A percentile compares a stretch with the other conserved stretches of the same genome.
Evolutionary conservation across 306 rosid species (phyloP).

Genomic region (Vachellia collinsii): DNA sequence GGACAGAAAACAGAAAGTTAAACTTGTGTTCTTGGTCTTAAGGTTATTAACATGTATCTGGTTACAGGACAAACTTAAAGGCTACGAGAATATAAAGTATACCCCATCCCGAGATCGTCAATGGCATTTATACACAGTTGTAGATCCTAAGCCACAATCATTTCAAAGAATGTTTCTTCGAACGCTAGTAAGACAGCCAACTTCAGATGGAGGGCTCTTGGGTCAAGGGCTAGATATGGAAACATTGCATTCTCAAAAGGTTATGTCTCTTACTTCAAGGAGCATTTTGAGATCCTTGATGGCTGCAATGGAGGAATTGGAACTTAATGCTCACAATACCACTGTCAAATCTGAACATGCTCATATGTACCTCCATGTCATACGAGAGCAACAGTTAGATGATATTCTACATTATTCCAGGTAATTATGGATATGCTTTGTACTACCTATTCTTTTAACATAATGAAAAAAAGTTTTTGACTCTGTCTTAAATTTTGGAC

Average conservation of each 20-base stretch:
- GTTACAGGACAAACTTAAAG: conserved; percentile 88
- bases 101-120: conserved; percentile 97
- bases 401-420: conserved; percentile 81
- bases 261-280: conserved; percentile 79
- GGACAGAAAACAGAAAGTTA: conserved; percentile 13
- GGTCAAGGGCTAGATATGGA: conserved; percentile 63
- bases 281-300: conserved; percentile 86
- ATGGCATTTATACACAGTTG: conserved; percentile 91
- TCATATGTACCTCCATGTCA: conserved; percentile 92
- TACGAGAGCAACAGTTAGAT: conserved; percentile 75
- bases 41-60: conserved; percentile 38
- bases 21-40: conserved; percentile 30
- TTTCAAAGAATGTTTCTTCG: conserved; percentile 93
- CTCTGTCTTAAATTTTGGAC: conserved; percentile 43
- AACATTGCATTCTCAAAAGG: conserved; percentile 48
- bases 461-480: conserved; percentile 28
- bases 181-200: conserved; percentile 92
- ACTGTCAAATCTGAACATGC: conserved; percentile 76
- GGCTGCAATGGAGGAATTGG: conserved; percentile 99
- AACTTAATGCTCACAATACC: conserved; percentile 88
- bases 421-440: conserved; percentile 51
- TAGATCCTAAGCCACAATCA: conserved; percentile 66
- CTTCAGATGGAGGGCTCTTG: conserved; percentile 71
- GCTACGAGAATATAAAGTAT: conserved; percentile 73
- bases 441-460: conserved; percentile 25